Conservation (phyloP, 371 early-diverging fungal genomes). For the Blyttiomyces sp. region DNA sequence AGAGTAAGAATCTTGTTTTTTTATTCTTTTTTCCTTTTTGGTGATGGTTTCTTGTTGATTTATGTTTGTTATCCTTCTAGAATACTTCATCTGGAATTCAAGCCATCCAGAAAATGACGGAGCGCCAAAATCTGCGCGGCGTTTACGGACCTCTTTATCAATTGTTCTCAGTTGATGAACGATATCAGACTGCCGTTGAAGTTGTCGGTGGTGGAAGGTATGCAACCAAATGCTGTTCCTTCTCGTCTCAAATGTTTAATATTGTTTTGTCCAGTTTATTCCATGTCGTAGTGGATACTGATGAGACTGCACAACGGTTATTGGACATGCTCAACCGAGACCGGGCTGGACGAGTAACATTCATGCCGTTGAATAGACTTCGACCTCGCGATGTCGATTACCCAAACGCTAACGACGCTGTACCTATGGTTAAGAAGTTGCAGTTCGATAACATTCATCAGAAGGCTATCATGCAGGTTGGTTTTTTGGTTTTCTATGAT, state of each 20-base stretch:
- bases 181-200: slow-evolving; percentile 85
- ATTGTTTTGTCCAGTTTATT: slow-evolving; percentile 65
- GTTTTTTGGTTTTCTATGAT: not conserved
- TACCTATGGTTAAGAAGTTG: slow-evolving; percentile 77
- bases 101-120: slow-evolving; percentile 65
- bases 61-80: not conserved
- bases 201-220: slow-evolving; percentile 80
- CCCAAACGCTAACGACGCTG: slow-evolving; percentile 71
- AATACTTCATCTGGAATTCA: slow-evolving; percentile 56
- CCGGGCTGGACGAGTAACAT: slow-evolving; percentile 86
- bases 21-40: not conserved
- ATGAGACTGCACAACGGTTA: slow-evolving; percentile 79
- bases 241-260: not conserved
- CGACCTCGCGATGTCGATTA: slow-evolving; percentile 48
- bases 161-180: slow-evolving; percentile 83
- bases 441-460: slow-evolving; percentile 62
- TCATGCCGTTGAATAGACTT: slow-evolving; percentile 94
- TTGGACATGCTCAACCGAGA: slow-evolving; percentile 72
- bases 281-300: slow-evolving; percentile 96
- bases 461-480: slow-evolving; percentile 72
- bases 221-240: not conserved
- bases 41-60: not conserved
- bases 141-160: slow-evolving; percentile 92
- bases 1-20: slow-evolving; percentile 44
- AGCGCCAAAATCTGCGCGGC: slow-evolving; percentile 61